A percentile compares a stretch with the other conserved stretches of the same genome.
Evolutionary conservation across 352 stramenopile species (phyloP).

Genomic region (Albugo candida): DNA sequence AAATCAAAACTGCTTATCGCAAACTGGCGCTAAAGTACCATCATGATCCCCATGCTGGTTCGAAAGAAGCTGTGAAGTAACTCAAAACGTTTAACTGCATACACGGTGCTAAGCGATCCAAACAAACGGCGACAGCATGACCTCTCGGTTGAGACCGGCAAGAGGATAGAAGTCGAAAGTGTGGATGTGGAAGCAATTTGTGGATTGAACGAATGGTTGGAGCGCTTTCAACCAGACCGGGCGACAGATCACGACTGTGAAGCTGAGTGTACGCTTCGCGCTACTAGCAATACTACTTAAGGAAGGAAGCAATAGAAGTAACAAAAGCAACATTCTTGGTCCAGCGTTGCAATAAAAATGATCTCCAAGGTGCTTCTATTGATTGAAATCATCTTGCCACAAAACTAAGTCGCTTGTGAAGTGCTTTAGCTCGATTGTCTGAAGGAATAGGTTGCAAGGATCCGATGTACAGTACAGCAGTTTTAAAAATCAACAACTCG

Average conservation of each 20-base stretch:
- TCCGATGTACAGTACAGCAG: no score
- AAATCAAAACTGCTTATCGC: slow-evolving; percentile 80
- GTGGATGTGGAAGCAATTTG: slow-evolving; percentile 74
- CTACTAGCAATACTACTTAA: no score
- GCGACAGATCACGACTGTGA: slow-evolving; percentile 75
- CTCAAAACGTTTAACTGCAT: slow-evolving; percentile 76
- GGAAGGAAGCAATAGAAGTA: no score
- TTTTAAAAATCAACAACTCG: no score
- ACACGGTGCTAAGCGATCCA: slow-evolving; percentile 68
- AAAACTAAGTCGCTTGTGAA: no score
- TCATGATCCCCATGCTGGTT: slow-evolving; percentile 71
- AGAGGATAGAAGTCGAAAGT: slow-evolving; percentile 61
- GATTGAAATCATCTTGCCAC: no score
- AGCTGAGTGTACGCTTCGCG: no score
- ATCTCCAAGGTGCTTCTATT: no score
- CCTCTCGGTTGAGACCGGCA: slow-evolving; percentile 43
- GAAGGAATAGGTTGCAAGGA: no score
- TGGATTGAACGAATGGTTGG: slow-evolving; percentile 64
- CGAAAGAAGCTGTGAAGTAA: slow-evolving; percentile 56
- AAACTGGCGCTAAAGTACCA: slow-evolving; percentile 83
- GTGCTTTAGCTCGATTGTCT: no score
- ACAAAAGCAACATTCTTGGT: no score
- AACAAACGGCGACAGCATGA: slow-evolving; percentile 80
- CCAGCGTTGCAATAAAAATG: no score
- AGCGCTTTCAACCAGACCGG: slow-evolving; percentile 80